phyloP scores from a whole-genome alignment of 192 early-diverging fungal genomes.

The Backusella sp. region DNA sequence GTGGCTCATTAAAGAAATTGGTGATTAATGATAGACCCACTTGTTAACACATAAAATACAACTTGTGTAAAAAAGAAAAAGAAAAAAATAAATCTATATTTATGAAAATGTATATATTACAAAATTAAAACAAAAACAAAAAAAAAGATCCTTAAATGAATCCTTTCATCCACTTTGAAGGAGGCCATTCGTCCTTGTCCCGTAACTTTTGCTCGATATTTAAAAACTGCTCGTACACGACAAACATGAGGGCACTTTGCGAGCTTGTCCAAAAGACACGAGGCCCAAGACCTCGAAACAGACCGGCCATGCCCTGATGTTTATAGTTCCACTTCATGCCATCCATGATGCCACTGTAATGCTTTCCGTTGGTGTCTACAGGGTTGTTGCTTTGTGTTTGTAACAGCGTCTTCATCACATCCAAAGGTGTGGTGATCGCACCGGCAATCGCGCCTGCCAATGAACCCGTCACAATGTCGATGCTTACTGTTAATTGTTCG shows the following conservation, averaged over 20 bases:
- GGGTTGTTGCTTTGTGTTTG: conserved; percentile 42
- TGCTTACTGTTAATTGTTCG: conserved; percentile 42
- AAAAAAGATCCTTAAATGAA: neutral
- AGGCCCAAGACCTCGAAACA: conserved; percentile 75
- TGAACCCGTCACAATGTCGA: conserved; percentile 48
- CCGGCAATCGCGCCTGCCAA: conserved; percentile 56
- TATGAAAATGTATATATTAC: neutral
- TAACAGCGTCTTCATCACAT: conserved; percentile 59
- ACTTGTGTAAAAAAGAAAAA: neutral
- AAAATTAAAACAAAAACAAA: neutral
- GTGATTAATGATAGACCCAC: no score
- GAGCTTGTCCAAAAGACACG: conserved; percentile 70
- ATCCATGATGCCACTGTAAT: conserved; percentile 55
- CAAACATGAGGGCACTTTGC: conserved; percentile 72
- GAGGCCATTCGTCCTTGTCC: conserved; percentile 29
- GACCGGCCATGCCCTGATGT: conserved; percentile 54
- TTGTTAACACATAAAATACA: no score
- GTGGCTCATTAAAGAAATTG: no score
- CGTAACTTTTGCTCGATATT: conserved; percentile 40
- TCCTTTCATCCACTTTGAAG: neutral
- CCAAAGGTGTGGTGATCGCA: conserved; percentile 56
- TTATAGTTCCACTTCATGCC: conserved; percentile 57
- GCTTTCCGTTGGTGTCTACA: conserved; percentile 20
- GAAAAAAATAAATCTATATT: neutral
- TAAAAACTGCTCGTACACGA: conserved; percentile 62